Conservation (phyloP, 306 rosid genomes). For the Crotalaria pallida region DNA sequence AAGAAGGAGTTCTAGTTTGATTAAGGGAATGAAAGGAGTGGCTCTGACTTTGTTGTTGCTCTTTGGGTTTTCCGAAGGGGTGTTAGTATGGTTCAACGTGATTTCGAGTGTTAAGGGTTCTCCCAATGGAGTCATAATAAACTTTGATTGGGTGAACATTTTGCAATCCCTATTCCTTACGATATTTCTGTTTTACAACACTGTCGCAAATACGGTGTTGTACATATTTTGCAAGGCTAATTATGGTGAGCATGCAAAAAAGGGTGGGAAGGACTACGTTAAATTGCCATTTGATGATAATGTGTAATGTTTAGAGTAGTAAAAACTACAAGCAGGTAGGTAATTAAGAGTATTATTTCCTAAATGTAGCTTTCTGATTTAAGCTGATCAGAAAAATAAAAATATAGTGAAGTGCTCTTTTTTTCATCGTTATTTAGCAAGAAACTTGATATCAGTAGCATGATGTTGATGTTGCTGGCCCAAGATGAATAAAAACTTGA, state of each 20-base stretch:
- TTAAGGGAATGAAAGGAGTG: constrained; percentile 39
- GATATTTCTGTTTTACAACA: background rate
- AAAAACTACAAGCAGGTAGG: too few species aligned
- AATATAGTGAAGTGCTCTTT: too few species aligned
- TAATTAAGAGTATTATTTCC: too few species aligned
- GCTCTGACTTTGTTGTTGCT: constrained; percentile 25
- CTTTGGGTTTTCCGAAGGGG: constrained; percentile 23
- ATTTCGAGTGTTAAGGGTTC: background rate
- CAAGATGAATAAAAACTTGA: too few species aligned
- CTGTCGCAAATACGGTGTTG: background rate
- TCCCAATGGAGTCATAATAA: background rate
- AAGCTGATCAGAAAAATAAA: too few species aligned
- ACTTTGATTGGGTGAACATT: background rate
- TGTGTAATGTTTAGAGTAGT: too few species aligned
- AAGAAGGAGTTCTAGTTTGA: constrained; percentile 32
- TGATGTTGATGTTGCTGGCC: too few species aligned
- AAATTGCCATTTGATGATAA: too few species aligned
- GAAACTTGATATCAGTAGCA: too few species aligned
- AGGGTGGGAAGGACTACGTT: background rate
- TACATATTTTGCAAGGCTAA: background rate
- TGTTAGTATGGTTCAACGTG: constrained; percentile 21
- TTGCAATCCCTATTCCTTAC: background rate
- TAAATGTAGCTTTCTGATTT: too few species aligned
- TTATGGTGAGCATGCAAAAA: background rate
- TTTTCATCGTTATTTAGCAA: too few species aligned